Percentiles rank a stretch among this genome's conserved stretches.
These are phyloP conservation scores for Achlya hypogyna DNA, from an alignment of 352 stramenopile species.

Conservation along the genomic window DNA sequence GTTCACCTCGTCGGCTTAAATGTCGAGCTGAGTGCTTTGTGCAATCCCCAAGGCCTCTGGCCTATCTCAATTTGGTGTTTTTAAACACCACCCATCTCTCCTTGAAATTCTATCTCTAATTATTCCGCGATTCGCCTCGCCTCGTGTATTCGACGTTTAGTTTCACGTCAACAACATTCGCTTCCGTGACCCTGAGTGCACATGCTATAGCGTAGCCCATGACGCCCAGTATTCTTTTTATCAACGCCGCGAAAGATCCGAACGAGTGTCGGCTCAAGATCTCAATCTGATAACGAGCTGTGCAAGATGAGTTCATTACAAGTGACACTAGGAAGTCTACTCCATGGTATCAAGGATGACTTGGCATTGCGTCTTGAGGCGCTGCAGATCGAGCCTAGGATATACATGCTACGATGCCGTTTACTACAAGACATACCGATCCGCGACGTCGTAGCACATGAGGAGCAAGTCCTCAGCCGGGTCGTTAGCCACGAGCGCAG, in stretches of 20 bases:
- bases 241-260: too few species aligned
- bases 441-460: constrained; percentile 6
- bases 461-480: not conserved
- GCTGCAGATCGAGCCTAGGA: constrained; percentile 11
- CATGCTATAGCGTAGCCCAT: too few species aligned
- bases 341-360: not conserved
- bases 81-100: constrained; percentile 62
- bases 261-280: not conserved
- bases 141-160: too few species aligned
- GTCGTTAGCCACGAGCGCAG: not conserved
- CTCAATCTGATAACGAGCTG: too few species aligned
- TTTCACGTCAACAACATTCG: too few species aligned
- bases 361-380: constrained; percentile 15
- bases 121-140: not conserved
- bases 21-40: not conserved
- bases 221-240: too few species aligned
- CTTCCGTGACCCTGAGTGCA: too few species aligned
- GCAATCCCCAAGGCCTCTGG: not conserved
- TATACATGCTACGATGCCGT: not conserved
- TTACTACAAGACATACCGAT: not conserved
- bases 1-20: constrained; percentile 84
- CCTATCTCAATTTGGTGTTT: constrained; percentile 54
- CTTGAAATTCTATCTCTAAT: constrained; percentile 2
- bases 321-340: not conserved
- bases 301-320: not conserved